phyloP scores from a whole-genome alignment of 164 flowering plant species.

The Chimonanthus praecox region DNA sequence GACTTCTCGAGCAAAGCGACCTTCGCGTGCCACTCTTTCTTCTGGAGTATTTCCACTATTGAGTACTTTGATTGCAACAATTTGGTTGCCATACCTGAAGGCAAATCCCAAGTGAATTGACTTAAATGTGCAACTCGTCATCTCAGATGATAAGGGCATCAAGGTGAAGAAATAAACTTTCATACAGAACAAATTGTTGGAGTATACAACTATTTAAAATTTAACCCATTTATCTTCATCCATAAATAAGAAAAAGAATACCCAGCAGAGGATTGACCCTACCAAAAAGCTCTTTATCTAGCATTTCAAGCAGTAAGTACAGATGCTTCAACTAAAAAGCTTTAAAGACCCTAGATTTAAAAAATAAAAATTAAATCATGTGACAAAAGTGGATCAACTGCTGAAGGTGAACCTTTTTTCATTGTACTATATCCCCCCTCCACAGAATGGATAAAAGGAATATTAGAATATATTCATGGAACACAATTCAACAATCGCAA shows the following conservation, averaged over 20 bases:
- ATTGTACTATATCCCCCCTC: neutral
- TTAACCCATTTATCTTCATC: neutral
- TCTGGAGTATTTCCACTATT: conserved; percentile 63
- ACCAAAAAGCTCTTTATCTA: neutral
- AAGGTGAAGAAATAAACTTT: neutral
- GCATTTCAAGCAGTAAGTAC: neutral
- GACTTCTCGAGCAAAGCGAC: conserved; percentile 86
- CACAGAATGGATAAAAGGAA: neutral
- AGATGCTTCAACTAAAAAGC: neutral
- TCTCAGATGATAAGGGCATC: neutral
- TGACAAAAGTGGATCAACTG: neutral
- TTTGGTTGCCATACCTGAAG: conserved; percentile 60
- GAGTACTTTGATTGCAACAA: conserved; percentile 85
- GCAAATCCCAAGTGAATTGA: neutral
- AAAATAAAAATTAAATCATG: neutral
- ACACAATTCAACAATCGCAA: neutral
- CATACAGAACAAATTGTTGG: neutral
- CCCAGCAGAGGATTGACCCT: neutral
- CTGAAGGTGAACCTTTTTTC: neutral
- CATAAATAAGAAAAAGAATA: neutral
- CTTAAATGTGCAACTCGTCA: neutral
- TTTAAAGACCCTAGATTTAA: neutral
- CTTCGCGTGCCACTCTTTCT: conserved; percentile 58
- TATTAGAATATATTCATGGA: neutral
- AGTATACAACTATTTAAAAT: neutral